Evolutionary conservation across 2,329 filamentous ascomycete genomes (phyloP), one percentile per base, ranked within the genome.

Genomic region (Ceratocystis smalleyi): DNA sequence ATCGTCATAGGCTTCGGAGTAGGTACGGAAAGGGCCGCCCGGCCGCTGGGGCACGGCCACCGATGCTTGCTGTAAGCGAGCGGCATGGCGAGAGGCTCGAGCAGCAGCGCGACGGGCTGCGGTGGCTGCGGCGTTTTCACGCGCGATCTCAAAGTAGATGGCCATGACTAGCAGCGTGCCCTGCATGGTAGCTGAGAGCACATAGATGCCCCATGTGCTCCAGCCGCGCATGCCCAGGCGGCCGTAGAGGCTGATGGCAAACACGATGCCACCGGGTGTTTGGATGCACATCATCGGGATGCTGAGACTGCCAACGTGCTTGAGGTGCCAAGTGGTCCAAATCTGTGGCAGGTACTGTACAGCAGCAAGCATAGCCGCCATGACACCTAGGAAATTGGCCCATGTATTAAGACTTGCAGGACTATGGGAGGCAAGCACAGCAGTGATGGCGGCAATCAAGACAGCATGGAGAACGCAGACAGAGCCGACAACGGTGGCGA

Each of bases 241-340:
- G 6, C 83, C 83, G 61, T 86, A 90, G 54, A 99, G 76, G 72
- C 91, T 96, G 12, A 81, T 86, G 0, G 92, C 91, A 76, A 95
- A 97, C 5, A 99, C 77, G 69, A 96, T 86, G 66, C 90, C 91
- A 0, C 94, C 94, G 0, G 94, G 94, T 0, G 92, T 96, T 74
- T 99, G 94, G 43, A 99, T 96, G 72, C 88, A 88, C 91, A 99
- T 97, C 87, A 96, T 97, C 3, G 90, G 87, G 65, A 99, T 94
- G 71, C 90, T 96, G 70, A 99, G 77, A 73, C 91, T 96, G 64
- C 91, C 91, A 1, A 95, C 87, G 70, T 91, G 86, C 72, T 92
- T 88, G 65, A 96, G 78, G 62, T 79, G 82, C 75, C 89, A 95
- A 0, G 94, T 99, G 62, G 88, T 96, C 76, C 85, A 91, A 68